Evolutionary conservation across 1,284 basidiomycete species (phyloP).

Genomic region (Stereum hirsutum): DNA sequence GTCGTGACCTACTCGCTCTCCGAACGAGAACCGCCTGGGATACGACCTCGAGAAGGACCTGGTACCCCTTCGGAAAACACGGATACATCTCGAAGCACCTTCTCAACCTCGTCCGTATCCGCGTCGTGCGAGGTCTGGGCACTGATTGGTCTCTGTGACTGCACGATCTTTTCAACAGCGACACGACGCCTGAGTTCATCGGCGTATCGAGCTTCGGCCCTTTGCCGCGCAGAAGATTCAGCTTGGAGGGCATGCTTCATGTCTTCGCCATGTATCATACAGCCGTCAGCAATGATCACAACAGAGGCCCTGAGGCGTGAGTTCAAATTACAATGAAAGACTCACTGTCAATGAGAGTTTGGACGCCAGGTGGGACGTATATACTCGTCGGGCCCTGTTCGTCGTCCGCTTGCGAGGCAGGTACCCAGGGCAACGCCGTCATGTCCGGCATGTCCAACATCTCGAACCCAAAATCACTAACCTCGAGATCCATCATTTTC

Average conservation of each 20-base stretch:
- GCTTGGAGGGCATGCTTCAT: constrained; percentile 24
- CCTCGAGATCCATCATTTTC: background rate
- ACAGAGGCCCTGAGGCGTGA: background rate
- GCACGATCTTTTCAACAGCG: constrained; percentile 13
- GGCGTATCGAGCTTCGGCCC: constrained; percentile 19
- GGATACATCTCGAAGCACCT: too few species aligned
- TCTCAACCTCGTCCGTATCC: too few species aligned
- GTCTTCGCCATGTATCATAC: constrained; percentile 11
- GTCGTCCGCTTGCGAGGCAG: constrained; percentile 4
- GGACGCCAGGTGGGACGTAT: constrained; percentile 26
- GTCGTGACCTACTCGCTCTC: too few species aligned
- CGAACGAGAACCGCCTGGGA: too few species aligned
- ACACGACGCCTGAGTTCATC: constrained; percentile 14
- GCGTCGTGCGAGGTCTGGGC: too few species aligned
- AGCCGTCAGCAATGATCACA: background rate
- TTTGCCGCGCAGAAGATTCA: constrained; percentile 21
- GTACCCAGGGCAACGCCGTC: constrained; percentile 22
- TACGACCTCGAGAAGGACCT: too few species aligned
- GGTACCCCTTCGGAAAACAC: too few species aligned
- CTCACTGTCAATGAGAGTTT: constrained; percentile 26
- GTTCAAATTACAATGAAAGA: background rate
- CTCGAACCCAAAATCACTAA: constrained; percentile 16
- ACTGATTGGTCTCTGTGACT: too few species aligned
- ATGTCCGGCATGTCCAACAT: constrained; percentile 26
- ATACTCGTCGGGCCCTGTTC: constrained; percentile 11